These are phyloP conservation scores for Coniochaeta sp. DNA, from an alignment of 2,329 filamentous ascomycete species.

Conservation along the genomic window DNA sequence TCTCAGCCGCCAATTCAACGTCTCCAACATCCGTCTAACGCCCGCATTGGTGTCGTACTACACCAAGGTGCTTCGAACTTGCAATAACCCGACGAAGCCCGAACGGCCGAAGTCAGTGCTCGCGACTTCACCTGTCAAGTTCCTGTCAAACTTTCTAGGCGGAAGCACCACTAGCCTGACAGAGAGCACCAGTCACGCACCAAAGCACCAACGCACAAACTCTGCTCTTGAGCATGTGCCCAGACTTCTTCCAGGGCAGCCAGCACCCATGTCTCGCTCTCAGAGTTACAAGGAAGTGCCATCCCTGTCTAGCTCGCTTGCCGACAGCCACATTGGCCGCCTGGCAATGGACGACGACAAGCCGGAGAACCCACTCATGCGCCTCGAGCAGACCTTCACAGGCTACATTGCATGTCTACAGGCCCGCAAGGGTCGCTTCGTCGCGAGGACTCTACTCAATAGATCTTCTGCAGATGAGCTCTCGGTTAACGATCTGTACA, in stretches of 20 bases:
- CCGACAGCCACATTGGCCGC: constrained; percentile 36
- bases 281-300: constrained; percentile 37
- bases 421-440: constrained; percentile 77
- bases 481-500: constrained; percentile 83
- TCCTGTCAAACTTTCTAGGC: constrained; percentile 75
- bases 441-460: constrained; percentile 68
- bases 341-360: constrained; percentile 40
- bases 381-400: constrained; percentile 77
- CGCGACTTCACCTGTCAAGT: constrained; percentile 80
- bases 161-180: constrained; percentile 39
- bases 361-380: constrained; percentile 59
- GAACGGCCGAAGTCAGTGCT: constrained; percentile 64
- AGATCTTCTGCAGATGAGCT: constrained; percentile 67
- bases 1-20: constrained; percentile 61
- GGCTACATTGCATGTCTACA: constrained; percentile 78
- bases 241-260: constrained; percentile 31
- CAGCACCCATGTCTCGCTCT: constrained; percentile 22
- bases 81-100: constrained; percentile 53
- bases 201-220: constrained; percentile 34
- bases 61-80: constrained; percentile 64
- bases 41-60: constrained; percentile 70
- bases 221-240: constrained; percentile 18
- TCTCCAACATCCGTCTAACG: constrained; percentile 56
- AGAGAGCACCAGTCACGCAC: constrained; percentile 17
- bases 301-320: constrained; percentile 48